Evolutionary conservation across 2,329 filamentous ascomycete species (phyloP).

Genomic region (Reticulascus tulasneorum): DNA sequence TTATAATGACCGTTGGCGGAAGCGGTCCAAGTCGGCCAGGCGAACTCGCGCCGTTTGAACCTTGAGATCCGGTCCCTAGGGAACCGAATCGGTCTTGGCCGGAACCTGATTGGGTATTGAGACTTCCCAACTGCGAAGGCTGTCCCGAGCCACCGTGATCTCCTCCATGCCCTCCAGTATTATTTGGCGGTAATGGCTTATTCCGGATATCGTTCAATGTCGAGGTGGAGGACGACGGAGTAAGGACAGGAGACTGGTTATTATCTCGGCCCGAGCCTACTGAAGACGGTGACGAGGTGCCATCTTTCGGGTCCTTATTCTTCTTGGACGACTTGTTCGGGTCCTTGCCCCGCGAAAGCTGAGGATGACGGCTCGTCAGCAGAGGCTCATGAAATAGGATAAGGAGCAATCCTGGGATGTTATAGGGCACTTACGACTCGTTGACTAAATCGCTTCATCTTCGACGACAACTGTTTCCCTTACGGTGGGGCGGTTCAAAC

Average conservation of each 20-base stretch:
- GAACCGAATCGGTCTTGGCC: slow-evolving; percentile 39
- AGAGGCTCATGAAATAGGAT: slow-evolving; percentile 11
- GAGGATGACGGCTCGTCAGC: slow-evolving; percentile 49
- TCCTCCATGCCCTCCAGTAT: slow-evolving; percentile 34
- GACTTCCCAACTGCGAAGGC: slow-evolving; percentile 31
- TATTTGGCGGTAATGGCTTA: slow-evolving; percentile 67
- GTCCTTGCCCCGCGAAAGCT: slow-evolving; percentile 90
- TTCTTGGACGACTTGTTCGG: slow-evolving; percentile 82
- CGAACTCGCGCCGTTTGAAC: slow-evolving; percentile 47
- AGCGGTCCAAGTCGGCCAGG: slow-evolving; percentile 61
- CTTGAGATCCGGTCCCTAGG: slow-evolving; percentile 30
- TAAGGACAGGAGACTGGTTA: slow-evolving; percentile 61
- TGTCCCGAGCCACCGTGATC: slow-evolving; percentile 39
- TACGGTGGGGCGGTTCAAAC: slow-evolving; percentile 11
- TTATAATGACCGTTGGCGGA: slow-evolving; percentile 88
- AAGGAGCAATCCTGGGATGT: slow-evolving; percentile 7
- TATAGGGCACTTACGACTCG: slow-evolving; percentile 72
- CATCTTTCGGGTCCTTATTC: slow-evolving; percentile 69
- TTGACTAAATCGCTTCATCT: slow-evolving; percentile 97
- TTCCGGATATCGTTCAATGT: slow-evolving; percentile 81
- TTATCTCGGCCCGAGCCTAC: slow-evolving; percentile 45
- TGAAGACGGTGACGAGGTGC: slow-evolving; percentile 74
- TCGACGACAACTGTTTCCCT: slow-evolving; percentile 33
- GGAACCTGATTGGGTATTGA: slow-evolving; percentile 27
- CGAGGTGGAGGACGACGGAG: slow-evolving; percentile 85